phyloP scores from a whole-genome alignment of 1,139 yeast species.

The Candida sp. region DNA sequence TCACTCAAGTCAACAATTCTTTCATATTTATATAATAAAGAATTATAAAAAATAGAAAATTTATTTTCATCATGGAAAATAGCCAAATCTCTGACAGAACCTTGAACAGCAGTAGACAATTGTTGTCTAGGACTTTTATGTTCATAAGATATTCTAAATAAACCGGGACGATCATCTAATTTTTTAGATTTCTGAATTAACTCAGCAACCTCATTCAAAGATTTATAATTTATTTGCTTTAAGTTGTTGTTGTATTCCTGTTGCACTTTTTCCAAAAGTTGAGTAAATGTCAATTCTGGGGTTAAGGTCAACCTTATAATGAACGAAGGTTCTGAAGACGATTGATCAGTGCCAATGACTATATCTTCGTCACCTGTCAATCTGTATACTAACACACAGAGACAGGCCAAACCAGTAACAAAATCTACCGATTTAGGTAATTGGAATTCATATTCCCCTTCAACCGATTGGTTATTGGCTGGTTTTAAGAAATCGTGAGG shows the following conservation, averaged over 20 bases:
- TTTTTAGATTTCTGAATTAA: conserved; percentile 46
- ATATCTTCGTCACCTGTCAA: conserved; percentile 94
- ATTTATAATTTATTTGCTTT: conserved; percentile 33
- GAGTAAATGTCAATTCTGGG: conserved; percentile 50
- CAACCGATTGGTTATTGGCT: conserved; percentile 63
- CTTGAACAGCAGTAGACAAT: conserved; percentile 45
- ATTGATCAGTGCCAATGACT: conserved; percentile 67
- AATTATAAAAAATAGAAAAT: conserved; percentile 61
- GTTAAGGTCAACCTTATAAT: conserved; percentile 61
- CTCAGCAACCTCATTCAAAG: conserved; percentile 57
- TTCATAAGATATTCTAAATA: conserved; percentile 65
- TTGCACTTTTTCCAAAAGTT: conserved; percentile 45
- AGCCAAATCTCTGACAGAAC: conserved; percentile 65
- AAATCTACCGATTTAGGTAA: conserved; percentile 35
- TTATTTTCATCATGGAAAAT: conserved; percentile 34
- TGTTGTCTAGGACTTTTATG: conserved; percentile 40
- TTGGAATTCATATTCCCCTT: conserved; percentile 48
- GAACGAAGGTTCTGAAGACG: conserved; percentile 36
- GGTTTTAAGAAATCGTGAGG: conserved; percentile 90
- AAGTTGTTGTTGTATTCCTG: conserved; percentile 39
- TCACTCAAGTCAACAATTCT: conserved; percentile 70
- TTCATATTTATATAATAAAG: conserved; percentile 66
- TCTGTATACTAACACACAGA: conserved; percentile 70
- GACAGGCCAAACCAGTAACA: conserved; percentile 60
- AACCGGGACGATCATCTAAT: conserved; percentile 56